phyloP scores from a whole-genome alignment of 441 rosid genomes.

The Gossypium trilobum region DNA sequence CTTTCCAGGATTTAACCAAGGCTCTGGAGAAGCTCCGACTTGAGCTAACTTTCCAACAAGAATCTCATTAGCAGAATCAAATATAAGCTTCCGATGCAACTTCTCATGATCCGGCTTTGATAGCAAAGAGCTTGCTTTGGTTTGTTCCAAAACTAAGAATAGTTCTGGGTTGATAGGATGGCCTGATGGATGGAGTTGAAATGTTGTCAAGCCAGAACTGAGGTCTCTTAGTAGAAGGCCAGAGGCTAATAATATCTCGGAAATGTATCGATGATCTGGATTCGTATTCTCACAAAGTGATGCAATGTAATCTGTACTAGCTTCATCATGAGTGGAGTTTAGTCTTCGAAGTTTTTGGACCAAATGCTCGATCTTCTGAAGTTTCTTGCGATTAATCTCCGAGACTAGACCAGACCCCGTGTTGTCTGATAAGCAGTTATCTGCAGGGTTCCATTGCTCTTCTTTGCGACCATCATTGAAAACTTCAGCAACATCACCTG shows the following conservation, averaged over 20 bases:
- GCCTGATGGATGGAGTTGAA: constrained; percentile 78
- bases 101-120: constrained; percentile 38
- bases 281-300: constrained; percentile 67
- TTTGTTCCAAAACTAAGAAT: constrained; percentile 82
- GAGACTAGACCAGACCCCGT: constrained; percentile 34
- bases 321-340: constrained; percentile 66
- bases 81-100: constrained; percentile 58
- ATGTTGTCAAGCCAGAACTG: constrained; percentile 43
- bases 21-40: constrained; percentile 33
- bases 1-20: constrained; percentile 40
- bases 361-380: constrained; percentile 63
- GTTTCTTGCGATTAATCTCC: constrained; percentile 63
- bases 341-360: constrained; percentile 70
- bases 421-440: constrained; percentile 26
- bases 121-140: constrained; percentile 41
- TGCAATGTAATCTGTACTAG: constrained; percentile 70
- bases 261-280: constrained; percentile 82
- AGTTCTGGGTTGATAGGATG: constrained; percentile 79
- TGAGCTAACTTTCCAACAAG: constrained; percentile 46
- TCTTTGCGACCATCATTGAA: constrained; percentile 24
- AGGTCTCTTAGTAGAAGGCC: constrained; percentile 85
- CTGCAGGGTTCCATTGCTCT: constrained; percentile 39
- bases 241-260: constrained; percentile 83
- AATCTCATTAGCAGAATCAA: constrained; percentile 69
- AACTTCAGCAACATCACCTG: constrained; percentile 35